Evolutionary conservation across 1,284 basidiomycete genomes (phyloP), one percentile per base, ranked within the genome.

Genomic region (Xerocomus amazonicus): DNA sequence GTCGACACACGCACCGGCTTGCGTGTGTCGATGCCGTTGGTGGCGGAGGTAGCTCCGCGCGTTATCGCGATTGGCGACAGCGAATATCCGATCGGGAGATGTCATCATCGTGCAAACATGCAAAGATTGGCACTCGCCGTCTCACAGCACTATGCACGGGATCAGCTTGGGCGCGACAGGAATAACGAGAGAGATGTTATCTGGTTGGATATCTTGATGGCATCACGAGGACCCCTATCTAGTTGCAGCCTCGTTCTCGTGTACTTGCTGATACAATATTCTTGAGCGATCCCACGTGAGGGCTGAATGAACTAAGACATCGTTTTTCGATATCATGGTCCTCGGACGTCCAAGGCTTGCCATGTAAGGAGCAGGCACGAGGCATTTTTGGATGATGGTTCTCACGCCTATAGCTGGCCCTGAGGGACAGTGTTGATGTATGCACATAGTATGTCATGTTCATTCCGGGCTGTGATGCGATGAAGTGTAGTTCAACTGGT

Each of bases 331-430:
- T 52, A 49, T 48, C 51, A 44, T 59, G 31, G 66, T 64, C 66
- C 62, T 64, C 62, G 62, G 66, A 64, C 40, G 63, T 61, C 45
- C 35, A n/a, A 41, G 13, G 35, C 33, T 13, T 58, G 14, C 60
- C 49, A 43, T 50, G 19, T 50, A 43, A 9, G 55, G 64, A 38
- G 53, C 56, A 66, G 63, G 66, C 66, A 64, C 66, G 66, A 67
- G 63, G 66, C 45, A 52, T 59, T 43, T 53, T 39, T 43, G 35
- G 47, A 31, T 57, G 46, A 64, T 62, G 55, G 4, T 42, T 65
- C 62, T 39, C 62, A 65, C 62, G 63, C 43, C 43, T 28, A 27
- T 35, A 26, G 47, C 19, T 51, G 66, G 65, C 62, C 62, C 62
- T 69, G 59, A 48, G 16, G 31, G 37, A 16, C 35, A 28, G 35